Evolutionary conservation across 345 rosid species (phyloP).

Genomic region (Anacardium occidentale): DNA sequence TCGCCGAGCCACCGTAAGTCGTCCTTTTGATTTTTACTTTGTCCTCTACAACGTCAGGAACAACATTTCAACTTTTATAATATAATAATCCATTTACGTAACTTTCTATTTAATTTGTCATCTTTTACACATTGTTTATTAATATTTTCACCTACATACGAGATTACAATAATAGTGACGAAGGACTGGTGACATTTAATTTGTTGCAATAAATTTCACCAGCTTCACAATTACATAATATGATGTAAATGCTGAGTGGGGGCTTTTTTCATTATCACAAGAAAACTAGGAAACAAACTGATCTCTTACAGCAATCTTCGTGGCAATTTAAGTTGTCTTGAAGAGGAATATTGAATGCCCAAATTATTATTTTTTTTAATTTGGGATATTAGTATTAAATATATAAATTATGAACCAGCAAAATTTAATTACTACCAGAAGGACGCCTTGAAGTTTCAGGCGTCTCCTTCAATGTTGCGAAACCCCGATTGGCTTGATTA

Average conservation of each 20-base stretch:
- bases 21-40: background rate
- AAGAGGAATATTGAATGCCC: constrained; percentile 6
- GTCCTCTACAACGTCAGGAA: too few species aligned
- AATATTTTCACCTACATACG: background rate
- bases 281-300: background rate
- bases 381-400: constrained; percentile 10
- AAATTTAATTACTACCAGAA: background rate
- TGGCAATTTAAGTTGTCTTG: background rate
- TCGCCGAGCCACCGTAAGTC: background rate
- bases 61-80: background rate
- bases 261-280: background rate
- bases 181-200: background rate
- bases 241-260: background rate
- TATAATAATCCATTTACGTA: too few species aligned
- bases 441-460: too few species aligned
- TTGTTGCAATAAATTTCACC: background rate
- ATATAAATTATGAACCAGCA: constrained; percentile 16
- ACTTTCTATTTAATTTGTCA: background rate
- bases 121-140: background rate
- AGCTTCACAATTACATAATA: background rate
- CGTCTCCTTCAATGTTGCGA: too few species aligned
- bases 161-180: too few species aligned
- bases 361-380: background rate
- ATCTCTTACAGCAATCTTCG: background rate
- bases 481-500: too few species aligned